Base-by-base conservation (phyloP, 352 stramenopile species). In the Globisporangium carolinianum region DNA sequence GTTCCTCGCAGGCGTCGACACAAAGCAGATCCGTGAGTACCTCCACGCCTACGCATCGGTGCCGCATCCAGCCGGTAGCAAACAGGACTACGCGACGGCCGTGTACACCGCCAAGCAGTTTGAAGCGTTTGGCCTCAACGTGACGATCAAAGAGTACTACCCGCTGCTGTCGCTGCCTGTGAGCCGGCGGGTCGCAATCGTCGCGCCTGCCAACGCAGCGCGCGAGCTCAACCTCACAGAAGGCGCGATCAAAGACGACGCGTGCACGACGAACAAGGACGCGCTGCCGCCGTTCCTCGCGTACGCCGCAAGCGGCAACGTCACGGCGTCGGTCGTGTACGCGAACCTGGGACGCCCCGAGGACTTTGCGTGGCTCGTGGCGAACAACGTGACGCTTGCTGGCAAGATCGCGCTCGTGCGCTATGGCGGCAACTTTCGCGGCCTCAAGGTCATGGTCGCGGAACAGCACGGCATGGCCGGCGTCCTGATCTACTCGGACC, bases 401-500 rank as follows among this genome's bases (percentile, higher is more conserved):
- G 82, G 79, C 32, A 92, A 83, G 55, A 91, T 97, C 52, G 89
- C 91, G 8, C 53, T 97, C 1, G 71, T 88, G 24, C 75, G 89
- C 15, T 97, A 97, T 59, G 88, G 88, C 53, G 58, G 68, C 51
- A 83, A 81, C 54, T 87, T 88, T 58, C 80, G 83, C 53, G 77
- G 80, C 10, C 66, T 91, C 5, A 95, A 95, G 55, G 85, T 96
- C 8, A 87, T 93, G 75, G 76, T 92, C 50, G 85, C 88, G 0
- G 75, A 97, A 65, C 49, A 75, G 17, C 76, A 84, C 37, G 79
- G 81, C 11, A 93, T 91, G 60, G 59, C 75, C 5, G 89, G 73
- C 37, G 79, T 86, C 36, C 64, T 97, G 1, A 95, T 97, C 62
- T 97, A 95, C 66, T 94, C 79, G 47, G 89, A 97, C 61, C 89